These are phyloP conservation scores for Pythium phragmitis DNA, from an alignment of 352 stramenopile species.

Conservation along the genomic window DNA sequence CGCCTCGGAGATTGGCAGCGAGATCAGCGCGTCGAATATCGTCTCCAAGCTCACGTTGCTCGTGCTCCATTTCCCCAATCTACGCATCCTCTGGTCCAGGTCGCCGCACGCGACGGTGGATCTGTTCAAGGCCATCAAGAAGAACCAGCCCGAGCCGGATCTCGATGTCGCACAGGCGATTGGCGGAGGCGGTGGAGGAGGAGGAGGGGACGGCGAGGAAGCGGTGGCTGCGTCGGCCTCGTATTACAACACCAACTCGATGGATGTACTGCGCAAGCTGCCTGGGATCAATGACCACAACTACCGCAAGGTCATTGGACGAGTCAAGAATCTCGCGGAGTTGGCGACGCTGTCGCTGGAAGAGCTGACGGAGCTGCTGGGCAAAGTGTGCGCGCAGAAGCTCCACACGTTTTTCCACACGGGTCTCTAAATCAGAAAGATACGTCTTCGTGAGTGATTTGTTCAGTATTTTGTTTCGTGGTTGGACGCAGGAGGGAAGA, in stretches of 20 bases:
- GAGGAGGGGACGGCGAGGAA: constrained; percentile 50
- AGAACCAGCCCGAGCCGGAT: constrained; percentile 83
- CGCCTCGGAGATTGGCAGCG: constrained; percentile 85
- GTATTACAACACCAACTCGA: constrained; percentile 89
- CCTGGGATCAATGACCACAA: constrained; percentile 96
- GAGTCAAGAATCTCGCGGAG: constrained; percentile 72
- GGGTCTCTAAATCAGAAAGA: constrained; percentile 29
- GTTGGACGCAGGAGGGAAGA: neutral
- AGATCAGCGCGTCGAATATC: constrained; percentile 93
- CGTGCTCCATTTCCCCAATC: constrained; percentile 92
- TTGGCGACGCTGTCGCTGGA: constrained; percentile 66
- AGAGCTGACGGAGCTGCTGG: constrained; percentile 66
- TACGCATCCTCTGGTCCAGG: constrained; percentile 95
- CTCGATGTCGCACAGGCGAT: constrained; percentile 67
- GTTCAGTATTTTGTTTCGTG: constrained; percentile 1
- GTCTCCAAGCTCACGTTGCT: constrained; percentile 95
- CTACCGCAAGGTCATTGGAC: constrained; percentile 72
- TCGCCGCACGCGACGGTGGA: constrained; percentile 90
- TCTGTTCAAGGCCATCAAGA: constrained; percentile 82
- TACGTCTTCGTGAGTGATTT: constrained; percentile 1
- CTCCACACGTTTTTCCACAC: constrained; percentile 83
- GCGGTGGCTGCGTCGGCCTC: constrained; percentile 42
- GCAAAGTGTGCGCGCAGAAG: constrained; percentile 71
- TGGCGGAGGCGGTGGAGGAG: constrained; percentile 32
- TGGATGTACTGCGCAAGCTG: constrained; percentile 94